Base-by-base conservation (phyloP, 2,329 filamentous ascomycete genomes). In the Onygena corvina region DNA sequence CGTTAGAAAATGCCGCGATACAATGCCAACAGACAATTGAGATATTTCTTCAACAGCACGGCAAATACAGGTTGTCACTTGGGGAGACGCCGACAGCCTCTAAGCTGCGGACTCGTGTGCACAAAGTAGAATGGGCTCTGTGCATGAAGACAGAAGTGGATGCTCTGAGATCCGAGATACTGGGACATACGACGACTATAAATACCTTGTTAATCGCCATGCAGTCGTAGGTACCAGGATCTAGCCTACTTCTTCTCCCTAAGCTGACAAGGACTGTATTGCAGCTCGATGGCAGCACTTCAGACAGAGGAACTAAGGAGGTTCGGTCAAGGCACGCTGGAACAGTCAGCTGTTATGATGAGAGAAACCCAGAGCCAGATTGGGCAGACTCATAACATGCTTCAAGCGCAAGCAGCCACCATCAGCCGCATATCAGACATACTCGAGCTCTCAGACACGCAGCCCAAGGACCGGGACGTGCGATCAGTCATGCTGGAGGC, bases 71-170 rank as follows among this genome's bases (percentile, higher is more conserved):
- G 14, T 14, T n/a, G 14, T 30, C 47, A 12, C 47, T 49, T 31
- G 47, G 47, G 20, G 30, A 38, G 8, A 18, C 23, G 16, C 33
- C 18, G 14, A 49, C 47, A 5, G 23, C 21, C 5, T 49, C 47
- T 12, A 29, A 23, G 18, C 42, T 38, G 7, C 35, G n/a, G 16
- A 38, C 21, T 2, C 36, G 36, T 34, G n/a, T 49, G 23, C 47
- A 49, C 30, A 50, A 46, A 47, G 49, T 53, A 11, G 35, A 53
- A 31, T 50, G 48, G 51, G 51, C 48, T 7, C 16, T 53, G 12
- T 53, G 35, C 27, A 50, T 36, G 48, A 48, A 29, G 21, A 45
- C 50, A 11, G 48, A 44, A 9, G 30, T 53, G 3, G 45, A 40
- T 9, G 36, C 12, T 27, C 40, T 50, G 25, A 30, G 51, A 8